These are phyloP conservation scores for Leishmania tarentolae DNA, from an alignment of 208 protist species.

Conservation along the genomic window DNA sequence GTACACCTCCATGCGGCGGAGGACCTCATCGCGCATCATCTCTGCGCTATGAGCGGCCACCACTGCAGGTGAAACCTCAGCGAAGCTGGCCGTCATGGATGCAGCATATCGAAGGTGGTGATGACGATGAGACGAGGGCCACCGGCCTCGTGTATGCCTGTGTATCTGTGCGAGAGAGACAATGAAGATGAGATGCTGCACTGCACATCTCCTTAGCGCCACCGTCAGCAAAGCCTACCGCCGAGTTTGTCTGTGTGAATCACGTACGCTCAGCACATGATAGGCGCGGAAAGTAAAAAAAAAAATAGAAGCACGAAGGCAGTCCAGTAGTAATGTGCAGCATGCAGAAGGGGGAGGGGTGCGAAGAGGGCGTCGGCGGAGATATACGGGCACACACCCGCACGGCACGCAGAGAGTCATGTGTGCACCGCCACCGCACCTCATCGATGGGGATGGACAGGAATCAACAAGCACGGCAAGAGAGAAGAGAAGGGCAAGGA, in stretches of 20 bases:
- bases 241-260: neutral
- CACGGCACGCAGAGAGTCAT: neutral
- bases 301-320: neutral
- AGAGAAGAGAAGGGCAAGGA: slow-evolving; percentile 3
- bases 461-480: neutral
- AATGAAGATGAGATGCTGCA: neutral
- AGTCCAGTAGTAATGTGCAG: neutral
- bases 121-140: neutral
- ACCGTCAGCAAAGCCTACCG: neutral
- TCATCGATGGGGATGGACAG: neutral
- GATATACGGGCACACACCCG: neutral
- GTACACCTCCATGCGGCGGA: slow-evolving; percentile 75
- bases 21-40: slow-evolving; percentile 41
- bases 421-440: neutral
- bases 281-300: neutral
- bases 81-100: slow-evolving; percentile 22
- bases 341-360: neutral
- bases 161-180: neutral
- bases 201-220: neutral
- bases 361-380: neutral
- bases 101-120: neutral
- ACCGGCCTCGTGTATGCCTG: neutral
- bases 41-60: slow-evolving; percentile 12
- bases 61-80: slow-evolving; percentile 21
- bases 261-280: neutral